Conservation (phyloP, 768 basidiomycete genomes). For the Pisolithus tinctorius region DNA sequence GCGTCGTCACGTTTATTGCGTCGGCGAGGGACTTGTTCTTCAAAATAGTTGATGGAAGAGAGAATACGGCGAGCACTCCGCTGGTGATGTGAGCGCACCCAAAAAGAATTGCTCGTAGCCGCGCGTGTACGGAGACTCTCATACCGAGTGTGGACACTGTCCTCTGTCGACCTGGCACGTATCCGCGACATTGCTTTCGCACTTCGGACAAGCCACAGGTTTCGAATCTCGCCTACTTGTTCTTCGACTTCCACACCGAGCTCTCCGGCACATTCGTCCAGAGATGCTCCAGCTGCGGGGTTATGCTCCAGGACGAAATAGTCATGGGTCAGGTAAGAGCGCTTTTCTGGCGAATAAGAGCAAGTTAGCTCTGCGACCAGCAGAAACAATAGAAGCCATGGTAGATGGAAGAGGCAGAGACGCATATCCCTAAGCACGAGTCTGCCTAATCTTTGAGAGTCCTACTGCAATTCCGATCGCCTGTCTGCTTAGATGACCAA, state of each 20-base stretch:
- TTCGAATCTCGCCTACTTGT: slow-evolving; percentile 71
- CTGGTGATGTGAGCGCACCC: slow-evolving; percentile 36
- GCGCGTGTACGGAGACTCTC: slow-evolving; percentile 34
- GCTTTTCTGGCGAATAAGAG: slow-evolving; percentile 38
- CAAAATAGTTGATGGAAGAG: slow-evolving; percentile 53
- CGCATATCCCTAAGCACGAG: slow-evolving; percentile 3
- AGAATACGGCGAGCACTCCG: slow-evolving; percentile 38
- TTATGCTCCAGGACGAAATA: slow-evolving; percentile 80
- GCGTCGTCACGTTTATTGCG: slow-evolving; percentile 50
- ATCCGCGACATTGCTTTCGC: slow-evolving; percentile 27
- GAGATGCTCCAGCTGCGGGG: slow-evolving; percentile 46
- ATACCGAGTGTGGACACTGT: slow-evolving; percentile 46
- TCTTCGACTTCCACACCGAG: slow-evolving; percentile 85
- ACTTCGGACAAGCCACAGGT: slow-evolving; percentile 79
- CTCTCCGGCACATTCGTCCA: slow-evolving; percentile 48
- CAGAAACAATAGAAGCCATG: slow-evolving; percentile 18
- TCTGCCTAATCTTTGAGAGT: neutral
- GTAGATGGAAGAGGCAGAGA: slow-evolving; percentile 1
- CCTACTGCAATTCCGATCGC: neutral
- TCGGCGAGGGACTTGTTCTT: slow-evolving; percentile 57
- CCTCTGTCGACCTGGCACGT: slow-evolving; percentile 31
- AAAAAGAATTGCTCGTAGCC: slow-evolving; percentile 18
- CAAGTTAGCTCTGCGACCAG: slow-evolving; percentile 23
- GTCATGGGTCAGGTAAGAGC: slow-evolving; percentile 55
- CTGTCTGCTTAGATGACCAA: neutral